These are phyloP conservation scores for Stephania yunnanensis DNA, from an alignment of 164 flowering plant genomes.

Conservation along the genomic window DNA sequence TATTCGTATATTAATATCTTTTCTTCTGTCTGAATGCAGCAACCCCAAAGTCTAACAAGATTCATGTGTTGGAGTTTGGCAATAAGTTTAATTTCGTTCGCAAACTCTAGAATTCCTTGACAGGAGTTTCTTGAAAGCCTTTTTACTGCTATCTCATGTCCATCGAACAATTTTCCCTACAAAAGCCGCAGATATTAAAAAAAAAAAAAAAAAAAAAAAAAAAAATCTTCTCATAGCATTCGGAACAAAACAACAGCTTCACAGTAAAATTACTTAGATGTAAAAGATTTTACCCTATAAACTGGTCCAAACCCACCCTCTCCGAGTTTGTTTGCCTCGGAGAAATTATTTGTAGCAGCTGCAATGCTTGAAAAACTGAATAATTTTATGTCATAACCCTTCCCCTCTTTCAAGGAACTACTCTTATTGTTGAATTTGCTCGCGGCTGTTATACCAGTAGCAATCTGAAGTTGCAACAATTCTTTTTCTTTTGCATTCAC, in stretches of 20 bases:
- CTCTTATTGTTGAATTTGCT: background rate
- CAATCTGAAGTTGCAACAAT: constrained; percentile 1
- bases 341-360: constrained; percentile 10
- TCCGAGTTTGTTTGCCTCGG: constrained; percentile 9
- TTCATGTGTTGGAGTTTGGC: constrained; percentile 13
- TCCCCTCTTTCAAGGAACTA: constrained; percentile 1
- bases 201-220: no score
- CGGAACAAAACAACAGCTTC: background rate
- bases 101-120: constrained; percentile 12
- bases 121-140: constrained; percentile 11
- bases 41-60: constrained; percentile 12
- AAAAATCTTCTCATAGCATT: background rate
- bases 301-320: constrained; percentile 14
- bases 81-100: constrained; percentile 12
- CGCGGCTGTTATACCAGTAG: background rate
- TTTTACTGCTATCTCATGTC: constrained; percentile 14
- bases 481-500: background rate
- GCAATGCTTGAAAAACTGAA: constrained; percentile 6
- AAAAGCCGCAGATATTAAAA: background rate
- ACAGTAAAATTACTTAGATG: background rate
- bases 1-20: constrained; percentile 12
- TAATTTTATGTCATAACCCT: background rate
- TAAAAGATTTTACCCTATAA: constrained; percentile 5
- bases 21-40: constrained; percentile 12
- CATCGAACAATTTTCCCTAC: constrained; percentile 13